Percentiles rank a stretch among this genome's conserved stretches.
phyloP scores from a whole-genome alignment of 2,329 filamentous ascomycete species.

The Fusarium sp. region DNA sequence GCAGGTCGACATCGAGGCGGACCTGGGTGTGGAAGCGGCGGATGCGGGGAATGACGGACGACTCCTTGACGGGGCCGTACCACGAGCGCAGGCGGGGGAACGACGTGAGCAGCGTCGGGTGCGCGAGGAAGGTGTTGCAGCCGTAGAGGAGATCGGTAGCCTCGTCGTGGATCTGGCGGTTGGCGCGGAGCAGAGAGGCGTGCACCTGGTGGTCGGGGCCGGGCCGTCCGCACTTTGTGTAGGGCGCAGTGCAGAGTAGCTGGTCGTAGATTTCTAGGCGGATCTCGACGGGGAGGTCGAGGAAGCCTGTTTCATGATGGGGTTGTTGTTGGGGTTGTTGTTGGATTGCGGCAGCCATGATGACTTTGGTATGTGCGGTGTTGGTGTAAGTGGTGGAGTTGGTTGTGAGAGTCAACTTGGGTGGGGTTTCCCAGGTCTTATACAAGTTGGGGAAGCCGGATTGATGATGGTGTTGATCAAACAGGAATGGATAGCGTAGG shows the following conservation, averaged over 20 bases:
- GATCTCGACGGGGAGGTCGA: slow-evolving; percentile 62
- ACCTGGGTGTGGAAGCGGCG: slow-evolving; percentile 58
- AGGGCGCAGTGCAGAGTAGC: slow-evolving; percentile 58
- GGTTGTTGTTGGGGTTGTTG: slow-evolving; percentile 27
- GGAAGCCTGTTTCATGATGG: slow-evolving; percentile 49
- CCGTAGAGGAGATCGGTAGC: slow-evolving; percentile 60
- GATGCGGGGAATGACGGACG: slow-evolving; percentile 52
- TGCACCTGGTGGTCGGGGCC: slow-evolving; percentile 48
- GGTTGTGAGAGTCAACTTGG: slow-evolving; percentile 15
- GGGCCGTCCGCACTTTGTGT: slow-evolving; percentile 42
- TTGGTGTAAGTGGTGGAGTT: slow-evolving; percentile 12
- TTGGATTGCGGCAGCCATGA: slow-evolving; percentile 42
- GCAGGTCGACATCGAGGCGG: slow-evolving; percentile 59
- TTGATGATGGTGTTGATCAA: slow-evolving; percentile 14
- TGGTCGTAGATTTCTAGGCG: slow-evolving; percentile 63
- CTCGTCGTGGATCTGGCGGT: slow-evolving; percentile 60
- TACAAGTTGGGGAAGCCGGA: slow-evolving; percentile 31
- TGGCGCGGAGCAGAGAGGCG: slow-evolving; percentile 59
- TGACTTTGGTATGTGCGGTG: slow-evolving; percentile 20
- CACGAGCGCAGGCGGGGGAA: slow-evolving; percentile 58
- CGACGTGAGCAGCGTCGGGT: slow-evolving; percentile 57
- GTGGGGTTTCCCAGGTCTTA: slow-evolving; percentile 19
- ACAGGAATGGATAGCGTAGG: slow-evolving; percentile 7
- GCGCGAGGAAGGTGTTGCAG: slow-evolving; percentile 61
- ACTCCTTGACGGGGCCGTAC: slow-evolving; percentile 52